Evolutionary conservation across 306 rosid genomes (phyloP).

Genomic region (Castanopsis chinensis): DNA sequence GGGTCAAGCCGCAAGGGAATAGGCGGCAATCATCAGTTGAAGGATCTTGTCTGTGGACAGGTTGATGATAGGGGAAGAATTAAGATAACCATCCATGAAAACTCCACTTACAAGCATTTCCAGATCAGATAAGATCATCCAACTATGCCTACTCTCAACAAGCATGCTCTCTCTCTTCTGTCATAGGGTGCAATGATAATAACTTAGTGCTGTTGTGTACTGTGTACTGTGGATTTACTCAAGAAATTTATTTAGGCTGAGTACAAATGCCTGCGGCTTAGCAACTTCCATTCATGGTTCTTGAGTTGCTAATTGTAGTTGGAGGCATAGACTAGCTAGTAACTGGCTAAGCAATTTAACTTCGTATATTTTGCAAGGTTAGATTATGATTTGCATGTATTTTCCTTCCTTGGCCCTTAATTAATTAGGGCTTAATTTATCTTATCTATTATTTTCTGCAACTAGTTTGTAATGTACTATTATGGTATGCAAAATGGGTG

Average conservation of each 20-base stretch:
- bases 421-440: not conserved
- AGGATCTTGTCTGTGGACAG: constrained; percentile 42
- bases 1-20: constrained; percentile 49
- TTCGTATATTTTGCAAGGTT: not conserved
- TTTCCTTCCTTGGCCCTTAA: not conserved
- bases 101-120: constrained; percentile 40
- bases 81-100: constrained; percentile 46
- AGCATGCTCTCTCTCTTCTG: constrained; percentile 80
- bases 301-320: not conserved
- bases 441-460: not conserved
- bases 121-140: constrained; percentile 42
- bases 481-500: not conserved
- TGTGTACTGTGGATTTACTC: not conserved
- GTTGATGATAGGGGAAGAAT: constrained; percentile 48
- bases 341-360: not conserved
- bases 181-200: constrained; percentile 32
- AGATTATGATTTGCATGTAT: not conserved
- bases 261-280: not conserved
- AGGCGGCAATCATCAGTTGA: constrained; percentile 24
- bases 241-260: constrained; percentile 1
- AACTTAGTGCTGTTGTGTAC: not conserved
- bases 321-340: not conserved
- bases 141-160: not conserved
- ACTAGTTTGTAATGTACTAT: not conserved
- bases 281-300: not conserved